Conservation (phyloP, 169 alveolate genomes). For the Toxoplasma gondii region DNA sequence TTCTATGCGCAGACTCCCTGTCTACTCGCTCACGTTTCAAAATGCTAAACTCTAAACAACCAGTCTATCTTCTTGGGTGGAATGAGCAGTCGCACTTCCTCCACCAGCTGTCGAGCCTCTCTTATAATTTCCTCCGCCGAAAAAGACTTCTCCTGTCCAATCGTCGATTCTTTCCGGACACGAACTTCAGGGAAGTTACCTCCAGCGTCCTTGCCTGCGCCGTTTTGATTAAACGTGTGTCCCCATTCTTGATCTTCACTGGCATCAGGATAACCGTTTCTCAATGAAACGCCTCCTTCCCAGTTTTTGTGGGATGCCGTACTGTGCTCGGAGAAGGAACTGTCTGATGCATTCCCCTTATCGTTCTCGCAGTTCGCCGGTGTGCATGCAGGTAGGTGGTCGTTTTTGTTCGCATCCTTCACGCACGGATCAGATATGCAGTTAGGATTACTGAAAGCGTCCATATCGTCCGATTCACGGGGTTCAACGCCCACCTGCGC, state of each 20-base stretch:
- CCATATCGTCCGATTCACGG: no score
- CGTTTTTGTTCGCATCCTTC: no score
- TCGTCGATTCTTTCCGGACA: background rate
- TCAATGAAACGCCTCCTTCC: background rate
- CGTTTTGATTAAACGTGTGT: no score
- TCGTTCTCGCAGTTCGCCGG: background rate
- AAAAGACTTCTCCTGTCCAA: background rate
- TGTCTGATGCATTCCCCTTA: background rate
- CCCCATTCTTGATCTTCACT: background rate
- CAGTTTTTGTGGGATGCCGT: background rate
- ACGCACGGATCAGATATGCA: no score
- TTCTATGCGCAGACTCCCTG: no score
- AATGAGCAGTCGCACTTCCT: background rate
- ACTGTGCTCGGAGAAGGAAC: background rate
- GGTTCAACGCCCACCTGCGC: no score
- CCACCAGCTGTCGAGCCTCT: background rate
- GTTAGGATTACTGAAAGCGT: no score
- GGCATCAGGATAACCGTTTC: no score
- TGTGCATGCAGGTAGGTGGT: background rate
- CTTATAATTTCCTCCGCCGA: background rate
- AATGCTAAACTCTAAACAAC: background rate
- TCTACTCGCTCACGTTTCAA: no score
- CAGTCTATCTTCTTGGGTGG: slow-evolving; percentile 30
- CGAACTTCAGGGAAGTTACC: no score
- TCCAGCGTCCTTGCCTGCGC: no score